These are phyloP conservation scores for Buddleja alternifolia DNA, from an alignment of 257 asterid species.

Conservation along the genomic window DNA sequence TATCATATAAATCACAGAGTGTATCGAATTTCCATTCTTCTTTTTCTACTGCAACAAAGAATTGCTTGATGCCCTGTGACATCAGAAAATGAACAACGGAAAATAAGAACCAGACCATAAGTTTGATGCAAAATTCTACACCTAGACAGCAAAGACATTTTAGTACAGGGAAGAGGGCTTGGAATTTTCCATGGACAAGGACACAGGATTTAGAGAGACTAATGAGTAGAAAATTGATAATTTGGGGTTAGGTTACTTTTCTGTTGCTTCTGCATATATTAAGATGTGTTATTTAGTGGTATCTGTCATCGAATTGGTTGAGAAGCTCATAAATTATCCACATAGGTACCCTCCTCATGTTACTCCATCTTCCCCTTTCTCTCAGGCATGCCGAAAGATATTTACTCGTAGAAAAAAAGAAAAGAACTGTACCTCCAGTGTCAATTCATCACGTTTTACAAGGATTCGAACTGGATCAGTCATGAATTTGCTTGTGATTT, in stretches of 20 bases:
- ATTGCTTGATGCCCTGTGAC: conserved; percentile 92
- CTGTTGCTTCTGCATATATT: not conserved
- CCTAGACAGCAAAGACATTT: not conserved
- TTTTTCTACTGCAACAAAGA: conserved; percentile 93
- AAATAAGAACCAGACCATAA: conserved; percentile 8
- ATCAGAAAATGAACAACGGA: conserved; percentile 4
- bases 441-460: conserved; percentile 98
- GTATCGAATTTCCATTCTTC: conserved; percentile 99
- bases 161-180: not conserved
- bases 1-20: conserved; percentile 90
- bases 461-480: conserved; percentile 98
- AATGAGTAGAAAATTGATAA: conserved; percentile 6
- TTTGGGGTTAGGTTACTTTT: not conserved
- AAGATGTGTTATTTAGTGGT: not conserved
- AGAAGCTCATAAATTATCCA: not conserved
- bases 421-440: conserved; percentile 67
- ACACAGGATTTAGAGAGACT: not conserved
- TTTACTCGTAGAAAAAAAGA: not conserved
- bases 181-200: not conserved
- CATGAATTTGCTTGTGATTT: conserved; percentile 98
- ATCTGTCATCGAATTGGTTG: not conserved
- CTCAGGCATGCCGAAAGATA: not conserved
- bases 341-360: not conserved
- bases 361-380: not conserved
- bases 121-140: not conserved